Percentiles rank a stretch among this genome's conserved stretches.
These are phyloP conservation scores for Lodderomyces parapsilosis DNA, from an alignment of 1,139 yeast species.

Conservation along the genomic window DNA sequence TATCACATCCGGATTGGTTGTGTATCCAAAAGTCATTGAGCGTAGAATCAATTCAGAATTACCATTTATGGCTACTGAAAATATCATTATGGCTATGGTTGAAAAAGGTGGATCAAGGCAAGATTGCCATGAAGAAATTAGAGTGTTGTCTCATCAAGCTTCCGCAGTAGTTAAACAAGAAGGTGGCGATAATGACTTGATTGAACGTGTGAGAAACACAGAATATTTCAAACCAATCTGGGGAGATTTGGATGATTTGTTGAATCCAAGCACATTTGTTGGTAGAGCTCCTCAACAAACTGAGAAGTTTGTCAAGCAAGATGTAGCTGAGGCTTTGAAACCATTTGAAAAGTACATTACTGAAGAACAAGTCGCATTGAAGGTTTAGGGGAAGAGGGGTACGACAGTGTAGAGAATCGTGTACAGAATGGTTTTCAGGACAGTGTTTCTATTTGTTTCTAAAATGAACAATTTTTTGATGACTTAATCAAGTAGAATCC, in stretches of 20 bases:
- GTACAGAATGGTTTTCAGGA: too few species aligned
- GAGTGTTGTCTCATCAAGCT: slow-evolving; percentile 96
- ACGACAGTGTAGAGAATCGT: too few species aligned
- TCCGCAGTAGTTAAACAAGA: slow-evolving; percentile 96
- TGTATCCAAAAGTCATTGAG: slow-evolving; percentile 96
- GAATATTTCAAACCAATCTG: slow-evolving; percentile 89
- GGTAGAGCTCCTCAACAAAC: slow-evolving; percentile 99
- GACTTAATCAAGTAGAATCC: too few species aligned
- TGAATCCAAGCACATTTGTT: slow-evolving; percentile 91
- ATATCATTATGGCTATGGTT: slow-evolving; percentile 99
- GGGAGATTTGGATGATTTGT: slow-evolving; percentile 71
- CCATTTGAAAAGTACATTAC: slow-evolving; percentile 64
- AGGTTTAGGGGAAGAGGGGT: too few species aligned
- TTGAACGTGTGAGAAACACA: slow-evolving; percentile 79
- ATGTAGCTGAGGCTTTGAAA: slow-evolving; percentile 79
- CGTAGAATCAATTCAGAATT: slow-evolving; percentile 92
- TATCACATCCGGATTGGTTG: slow-evolving; percentile 93
- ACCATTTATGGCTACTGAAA: slow-evolving; percentile 99
- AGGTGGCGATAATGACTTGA: slow-evolving; percentile 97
- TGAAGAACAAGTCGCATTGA: slow-evolving; percentile 57
- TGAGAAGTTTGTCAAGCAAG: slow-evolving; percentile 82
- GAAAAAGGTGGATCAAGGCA: slow-evolving; percentile 97
- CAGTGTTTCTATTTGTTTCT: too few species aligned
- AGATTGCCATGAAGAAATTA: slow-evolving; percentile 96
- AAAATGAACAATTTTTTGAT: too few species aligned